Percentiles rank a stretch among this genome's conserved stretches.
Conservation (phyloP, 495 filamentous ascomycete genomes). For the Neurospora sp. region DNA sequence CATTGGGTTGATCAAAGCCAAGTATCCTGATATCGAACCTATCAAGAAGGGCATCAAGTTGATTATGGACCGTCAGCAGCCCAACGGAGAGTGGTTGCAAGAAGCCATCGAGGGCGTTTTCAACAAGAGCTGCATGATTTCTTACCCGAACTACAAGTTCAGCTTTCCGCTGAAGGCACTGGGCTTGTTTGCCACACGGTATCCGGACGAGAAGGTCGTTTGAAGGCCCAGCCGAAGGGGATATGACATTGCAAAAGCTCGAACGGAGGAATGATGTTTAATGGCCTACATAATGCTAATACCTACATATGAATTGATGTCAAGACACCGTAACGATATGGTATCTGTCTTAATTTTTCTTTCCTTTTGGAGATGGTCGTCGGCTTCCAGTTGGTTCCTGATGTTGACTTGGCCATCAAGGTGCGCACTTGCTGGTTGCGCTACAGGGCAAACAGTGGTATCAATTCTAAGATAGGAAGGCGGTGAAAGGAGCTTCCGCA, state of each 20-base stretch:
- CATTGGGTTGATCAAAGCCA: constrained; percentile 74
- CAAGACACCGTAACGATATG: neutral
- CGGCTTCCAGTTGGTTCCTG: neutral
- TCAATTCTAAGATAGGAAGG: neutral
- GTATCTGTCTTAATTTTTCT: neutral
- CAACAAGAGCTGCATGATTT: constrained; percentile 99
- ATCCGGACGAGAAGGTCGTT: constrained; percentile 51
- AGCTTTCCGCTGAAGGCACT: constrained; percentile 89
- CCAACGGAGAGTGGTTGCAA: constrained; percentile 89
- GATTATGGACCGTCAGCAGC: constrained; percentile 74
- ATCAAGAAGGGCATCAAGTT: constrained; percentile 68
- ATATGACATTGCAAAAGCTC: neutral
- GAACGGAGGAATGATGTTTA: neutral
- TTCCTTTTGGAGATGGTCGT: neutral
- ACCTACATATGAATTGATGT: neutral
- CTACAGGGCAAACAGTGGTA: neutral
- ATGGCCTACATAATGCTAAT: constrained; percentile 5
- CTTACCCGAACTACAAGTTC: constrained; percentile 98
- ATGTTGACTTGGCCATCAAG: neutral
- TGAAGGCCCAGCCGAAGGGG: constrained; percentile 4
- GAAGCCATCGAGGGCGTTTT: constrained; percentile 97
- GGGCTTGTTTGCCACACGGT: constrained; percentile 72
- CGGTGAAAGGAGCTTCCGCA: neutral
- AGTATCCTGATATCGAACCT: constrained; percentile 65
- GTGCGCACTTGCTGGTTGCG: neutral